phyloP scores from a whole-genome alignment of 139 green algal genomes.

The Trebouxia sp. region DNA sequence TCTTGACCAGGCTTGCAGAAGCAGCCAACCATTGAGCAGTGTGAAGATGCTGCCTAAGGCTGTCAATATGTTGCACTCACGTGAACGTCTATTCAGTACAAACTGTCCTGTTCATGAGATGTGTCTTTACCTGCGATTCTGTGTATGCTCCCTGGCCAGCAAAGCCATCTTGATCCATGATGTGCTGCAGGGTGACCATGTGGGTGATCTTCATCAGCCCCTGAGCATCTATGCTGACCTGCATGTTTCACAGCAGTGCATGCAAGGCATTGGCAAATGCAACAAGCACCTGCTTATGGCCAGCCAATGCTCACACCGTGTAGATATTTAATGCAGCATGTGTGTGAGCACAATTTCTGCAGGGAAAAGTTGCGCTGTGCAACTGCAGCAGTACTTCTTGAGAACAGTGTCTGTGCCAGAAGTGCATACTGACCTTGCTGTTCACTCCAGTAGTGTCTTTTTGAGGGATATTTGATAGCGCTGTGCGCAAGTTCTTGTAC shows the following conservation, averaged over 20 bases:
- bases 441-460: constrained; percentile 4
- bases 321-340: no score
- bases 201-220: constrained; percentile 35
- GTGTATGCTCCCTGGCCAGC: background rate
- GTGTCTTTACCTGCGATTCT: background rate
- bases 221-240: constrained; percentile 28
- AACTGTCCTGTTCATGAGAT: no score
- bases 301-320: no score
- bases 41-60: no score
- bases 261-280: no score
- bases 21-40: no score
- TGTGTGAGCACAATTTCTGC: no score
- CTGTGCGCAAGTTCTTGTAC: constrained; percentile 31
- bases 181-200: constrained; percentile 34
- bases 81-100: background rate
- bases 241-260: background rate
- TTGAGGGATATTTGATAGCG: constrained; percentile 25
- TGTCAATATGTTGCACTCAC: no score
- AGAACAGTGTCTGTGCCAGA: background rate
- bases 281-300: no score
- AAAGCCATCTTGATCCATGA: constrained; percentile 11
- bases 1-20: no score
- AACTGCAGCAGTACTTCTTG: background rate
- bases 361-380: background rate
- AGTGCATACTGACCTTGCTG: constrained; percentile 17